Evolutionary conservation across 139 green algal species (phyloP).

Genomic region (Desmodesmus armatus): DNA sequence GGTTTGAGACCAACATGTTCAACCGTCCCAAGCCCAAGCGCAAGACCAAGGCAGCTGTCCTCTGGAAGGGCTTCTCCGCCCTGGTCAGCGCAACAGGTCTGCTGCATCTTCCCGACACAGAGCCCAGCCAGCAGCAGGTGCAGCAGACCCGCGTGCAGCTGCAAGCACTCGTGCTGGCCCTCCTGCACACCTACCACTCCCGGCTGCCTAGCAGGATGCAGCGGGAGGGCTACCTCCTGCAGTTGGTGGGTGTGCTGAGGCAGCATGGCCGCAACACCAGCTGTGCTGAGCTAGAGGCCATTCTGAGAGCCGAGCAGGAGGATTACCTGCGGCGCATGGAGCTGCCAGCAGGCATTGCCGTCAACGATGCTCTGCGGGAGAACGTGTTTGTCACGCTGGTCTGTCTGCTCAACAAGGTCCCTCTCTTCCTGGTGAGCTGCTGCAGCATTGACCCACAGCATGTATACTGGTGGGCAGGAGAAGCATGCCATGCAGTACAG

Average conservation of each 20-base stretch:
- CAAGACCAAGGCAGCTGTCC: not conserved
- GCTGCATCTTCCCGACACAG: not conserved
- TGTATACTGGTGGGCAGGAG: not conserved
- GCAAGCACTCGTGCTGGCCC: conserved; percentile 31
- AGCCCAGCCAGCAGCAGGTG: conserved; percentile 16
- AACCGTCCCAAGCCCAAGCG: conserved; percentile 20
- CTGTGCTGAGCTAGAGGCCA: not conserved
- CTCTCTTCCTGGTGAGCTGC: conserved; percentile 46
- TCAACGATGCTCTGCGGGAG: conserved; percentile 47
- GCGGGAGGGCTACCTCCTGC: conserved; percentile 1
- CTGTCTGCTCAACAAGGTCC: conserved; percentile 55
- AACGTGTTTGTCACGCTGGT: conserved; percentile 55
- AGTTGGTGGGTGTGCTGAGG: not conserved
- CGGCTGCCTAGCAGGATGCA: not conserved
- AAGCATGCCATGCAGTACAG: not conserved
- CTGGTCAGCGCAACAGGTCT: not conserved
- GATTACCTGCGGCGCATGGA: conserved; percentile 52
- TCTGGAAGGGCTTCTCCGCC: no score
- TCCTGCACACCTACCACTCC: conserved; percentile 47
- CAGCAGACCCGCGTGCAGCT: conserved; percentile 4
- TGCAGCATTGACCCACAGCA: not conserved
- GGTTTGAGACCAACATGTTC: conserved; percentile 34
- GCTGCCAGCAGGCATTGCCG: conserved; percentile 39
- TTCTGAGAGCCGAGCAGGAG: conserved; percentile 46
- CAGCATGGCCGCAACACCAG: not conserved